phyloP scores from a whole-genome alignment of 1,284 basidiomycete species.

The Ceratobasidium sp. region DNA sequence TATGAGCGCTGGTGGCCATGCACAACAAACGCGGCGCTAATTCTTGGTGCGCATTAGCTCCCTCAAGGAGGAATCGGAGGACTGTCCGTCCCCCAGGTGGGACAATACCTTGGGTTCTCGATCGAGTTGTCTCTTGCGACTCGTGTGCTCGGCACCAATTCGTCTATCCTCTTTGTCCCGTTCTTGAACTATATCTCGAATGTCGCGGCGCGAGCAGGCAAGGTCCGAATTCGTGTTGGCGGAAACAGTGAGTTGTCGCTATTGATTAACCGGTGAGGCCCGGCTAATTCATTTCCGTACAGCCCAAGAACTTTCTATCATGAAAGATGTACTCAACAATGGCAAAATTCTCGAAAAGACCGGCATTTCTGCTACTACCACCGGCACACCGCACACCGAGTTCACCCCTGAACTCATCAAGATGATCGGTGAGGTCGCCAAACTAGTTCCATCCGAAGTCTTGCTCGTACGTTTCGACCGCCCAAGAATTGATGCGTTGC shows the following conservation, averaged over 20 bases:
- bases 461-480: conserved; percentile 43
- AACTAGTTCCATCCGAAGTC: conserved; percentile 40
- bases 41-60: neutral
- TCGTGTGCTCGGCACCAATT: conserved; percentile 59
- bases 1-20: neutral
- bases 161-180: conserved; percentile 67
- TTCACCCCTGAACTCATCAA: conserved; percentile 46
- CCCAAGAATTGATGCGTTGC: neutral
- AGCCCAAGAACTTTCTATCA: conserved; percentile 40
- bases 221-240: conserved; percentile 74
- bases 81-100: conserved; percentile 31
- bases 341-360: conserved; percentile 45
- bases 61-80: conserved; percentile 14
- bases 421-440: conserved; percentile 42
- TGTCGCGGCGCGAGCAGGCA: conserved; percentile 70
- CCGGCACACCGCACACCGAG: conserved; percentile 46
- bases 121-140: conserved; percentile 48
- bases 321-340: conserved; percentile 12
- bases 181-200: conserved; percentile 83
- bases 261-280: neutral
- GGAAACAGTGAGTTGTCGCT: conserved; percentile 75
- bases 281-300: conserved; percentile 47
- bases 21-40: conserved; percentile 15
- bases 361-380: conserved; percentile 31
- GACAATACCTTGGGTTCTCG: conserved; percentile 46